These are phyloP conservation scores for Epichloe elymi DNA, from an alignment of 2,329 filamentous ascomycete genomes.

Conservation along the genomic window DNA sequence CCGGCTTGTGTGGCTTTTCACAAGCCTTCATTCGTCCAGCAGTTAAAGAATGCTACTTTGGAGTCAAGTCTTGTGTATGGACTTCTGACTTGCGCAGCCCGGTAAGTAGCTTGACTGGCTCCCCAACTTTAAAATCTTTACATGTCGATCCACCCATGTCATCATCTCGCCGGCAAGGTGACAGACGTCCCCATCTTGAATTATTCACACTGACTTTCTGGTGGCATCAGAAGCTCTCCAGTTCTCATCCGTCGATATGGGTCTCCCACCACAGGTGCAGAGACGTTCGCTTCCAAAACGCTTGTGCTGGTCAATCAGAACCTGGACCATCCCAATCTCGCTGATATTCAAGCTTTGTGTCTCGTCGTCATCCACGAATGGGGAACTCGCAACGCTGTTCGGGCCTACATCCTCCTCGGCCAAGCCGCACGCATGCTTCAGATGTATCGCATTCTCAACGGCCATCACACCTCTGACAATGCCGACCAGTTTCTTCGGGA, in stretches of 20 bases:
- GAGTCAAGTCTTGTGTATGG: conserved; percentile 45
- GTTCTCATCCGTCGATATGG: conserved; percentile 45
- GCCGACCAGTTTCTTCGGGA: conserved; percentile 48
- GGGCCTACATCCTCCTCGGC: conserved; percentile 49
- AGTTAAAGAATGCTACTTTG: conserved; percentile 42
- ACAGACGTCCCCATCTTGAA: background rate
- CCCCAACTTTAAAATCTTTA: background rate
- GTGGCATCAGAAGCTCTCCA: conserved; percentile 35
- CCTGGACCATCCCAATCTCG: conserved; percentile 44
- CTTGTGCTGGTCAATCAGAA: conserved; percentile 44
- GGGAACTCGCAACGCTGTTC: conserved; percentile 47
- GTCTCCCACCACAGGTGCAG: conserved; percentile 39
- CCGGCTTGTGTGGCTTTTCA: conserved; percentile 50
- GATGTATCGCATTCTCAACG: conserved; percentile 48
- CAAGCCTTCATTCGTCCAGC: conserved; percentile 48
- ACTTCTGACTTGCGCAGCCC: conserved; percentile 41
- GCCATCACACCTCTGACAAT: conserved; percentile 36
- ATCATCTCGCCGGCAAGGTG: background rate
- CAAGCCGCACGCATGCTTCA: conserved; percentile 52
- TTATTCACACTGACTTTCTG: background rate
- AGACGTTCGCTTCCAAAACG: conserved; percentile 46
- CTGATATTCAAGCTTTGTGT: conserved; percentile 48
- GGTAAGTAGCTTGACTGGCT: conserved; percentile 28
- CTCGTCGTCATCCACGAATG: conserved; percentile 50
- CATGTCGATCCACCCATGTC: background rate